Base-by-base conservation (phyloP, 177 flowering plant species). In the Telopea speciosissima region DNA sequence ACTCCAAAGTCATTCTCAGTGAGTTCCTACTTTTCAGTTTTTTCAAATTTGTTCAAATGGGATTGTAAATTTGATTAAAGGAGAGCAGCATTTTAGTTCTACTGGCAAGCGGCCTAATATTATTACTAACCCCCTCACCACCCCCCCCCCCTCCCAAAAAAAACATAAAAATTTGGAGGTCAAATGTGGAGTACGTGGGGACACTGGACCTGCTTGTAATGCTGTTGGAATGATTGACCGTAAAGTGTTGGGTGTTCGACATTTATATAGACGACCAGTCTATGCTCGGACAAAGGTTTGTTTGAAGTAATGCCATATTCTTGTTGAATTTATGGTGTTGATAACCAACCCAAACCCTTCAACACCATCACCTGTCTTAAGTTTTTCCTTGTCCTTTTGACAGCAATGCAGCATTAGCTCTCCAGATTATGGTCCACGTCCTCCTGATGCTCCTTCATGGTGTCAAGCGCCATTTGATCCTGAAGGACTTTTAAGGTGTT, bases 381-480 rank as follows among this genome's bases (percentile, higher is more conserved):
- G 31, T 68, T 17, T 21, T 42, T 65, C 60, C 22, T 17, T 36
- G 40, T 26, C 42, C 54, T 56, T 28, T 49, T 69, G 42, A 21
- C 83, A 89, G 96, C 70, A 85, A 79, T 89, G 94, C 81, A 89
- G 91, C 79, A 85, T 83, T 49, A 83, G 83, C 65, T 87, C 89
- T 23, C 95, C 97, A 33, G 85, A 84, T 59, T 71, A 85, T 72
- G 97, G 97, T 24, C 90, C 89, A 1, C 77, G 87, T 56, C 93
- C 93, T 68, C 80, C 82, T 23, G 77, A 83, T 83, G 91, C 97
- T 68, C 95, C 97, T 70, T 81, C 89, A 13, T 91, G 97, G 97
- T 91, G 97, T 69, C 91, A 83, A 79, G 93, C 95, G 49, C 97
- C 97, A 31, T 91, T 88, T 77, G 97, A 91, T 75, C 97, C 97